Base-by-base conservation (phyloP, 2,329 filamentous ascomycete species). In the Monosporascus sp. region DNA sequence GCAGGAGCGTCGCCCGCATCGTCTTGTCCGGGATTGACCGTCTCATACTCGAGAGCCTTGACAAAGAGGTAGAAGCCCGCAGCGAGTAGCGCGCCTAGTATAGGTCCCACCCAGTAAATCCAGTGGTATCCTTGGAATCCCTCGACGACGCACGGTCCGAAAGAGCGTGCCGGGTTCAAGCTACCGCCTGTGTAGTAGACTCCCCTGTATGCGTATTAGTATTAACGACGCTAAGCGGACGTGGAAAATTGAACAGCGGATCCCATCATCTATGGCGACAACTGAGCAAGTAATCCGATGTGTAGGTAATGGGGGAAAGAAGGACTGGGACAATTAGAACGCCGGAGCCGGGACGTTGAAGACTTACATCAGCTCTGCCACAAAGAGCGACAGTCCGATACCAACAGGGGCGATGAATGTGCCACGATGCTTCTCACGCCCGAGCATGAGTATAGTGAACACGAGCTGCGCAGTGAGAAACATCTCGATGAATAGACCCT, bases 381-480 rank as follows among this genome's bases (percentile, higher is more conserved):
- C 74, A 63, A 86, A 86, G 22, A 87, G 72, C 0, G 82, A 70
- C 3, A 86, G 65, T 0, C 84, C 85, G 58, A 87, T 86, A 2
- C 81, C 83, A 1, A 87, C 69, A 0, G 84, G 84, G 0, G 83
- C 84, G 7, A 86, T 71, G 62, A 77, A 86, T 0, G 82, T 86
- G 1, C 78, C 79, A 56, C 80, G 80, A 65, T 86, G 82, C 65
- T 86, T 85, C 58, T 85, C 81, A 14, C 77, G 78, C 1, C 80
- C 81, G 48, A 85, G 69, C 81, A 85, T 84, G 63, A 80, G 75
- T 52, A 82, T 77, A 3, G 78, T 76, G 45, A 82, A 72, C 24
- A 81, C 74, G 14, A 82, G 67, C 63, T 80, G 72, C 1, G 77
- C 72, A 2, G 79, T 82, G 26, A 82, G 69, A 55, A 82, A 75